These are phyloP conservation scores for Hymenoscyphus scutula DNA, from an alignment of 2,329 filamentous ascomycete genomes.

Conservation along the genomic window DNA sequence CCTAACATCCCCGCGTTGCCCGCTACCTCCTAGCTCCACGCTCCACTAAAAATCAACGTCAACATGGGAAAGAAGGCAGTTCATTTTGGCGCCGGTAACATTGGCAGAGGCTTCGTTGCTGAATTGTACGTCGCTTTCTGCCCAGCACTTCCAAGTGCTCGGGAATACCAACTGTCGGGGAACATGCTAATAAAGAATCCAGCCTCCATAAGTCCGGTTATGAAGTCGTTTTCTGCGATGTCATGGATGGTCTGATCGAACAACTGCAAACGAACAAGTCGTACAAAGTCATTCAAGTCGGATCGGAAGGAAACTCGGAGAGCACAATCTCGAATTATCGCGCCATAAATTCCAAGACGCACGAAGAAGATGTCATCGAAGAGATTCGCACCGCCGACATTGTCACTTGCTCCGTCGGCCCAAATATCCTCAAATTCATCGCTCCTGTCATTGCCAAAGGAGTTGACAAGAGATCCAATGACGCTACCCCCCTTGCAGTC, in stretches of 20 bases:
- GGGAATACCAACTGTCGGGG: background rate
- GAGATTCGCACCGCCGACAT: constrained; percentile 86
- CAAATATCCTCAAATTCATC: constrained; percentile 94
- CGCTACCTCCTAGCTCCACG: background rate
- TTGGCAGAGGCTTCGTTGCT: constrained; percentile 52
- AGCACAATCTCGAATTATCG: constrained; percentile 93
- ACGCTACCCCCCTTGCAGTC: constrained; percentile 71
- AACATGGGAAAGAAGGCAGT: constrained; percentile 61
- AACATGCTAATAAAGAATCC: constrained; percentile 9
- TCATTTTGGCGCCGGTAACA: constrained; percentile 85
- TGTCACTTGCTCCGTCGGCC: constrained; percentile 95
- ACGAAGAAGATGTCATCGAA: constrained; percentile 76
- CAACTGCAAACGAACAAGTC: constrained; percentile 70
- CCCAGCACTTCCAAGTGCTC: background rate
- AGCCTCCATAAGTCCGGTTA: constrained; percentile 86
- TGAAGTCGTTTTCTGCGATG: constrained; percentile 95
- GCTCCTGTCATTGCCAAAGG: constrained; percentile 94
- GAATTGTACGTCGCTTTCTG: constrained; percentile 29
- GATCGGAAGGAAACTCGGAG: constrained; percentile 73
- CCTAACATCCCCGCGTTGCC: background rate
- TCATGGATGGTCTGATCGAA: constrained; percentile 80
- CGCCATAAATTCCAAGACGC: constrained; percentile 89
- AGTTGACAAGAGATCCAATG: constrained; percentile 70
- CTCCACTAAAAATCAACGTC: constrained; percentile 11
- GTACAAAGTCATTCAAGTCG: constrained; percentile 93